A percentile compares a stretch with the other conserved stretches of the same genome.
phyloP scores from a whole-genome alignment of 2,329 filamentous ascomycete species.

The Plenodomus biglobosus region DNA sequence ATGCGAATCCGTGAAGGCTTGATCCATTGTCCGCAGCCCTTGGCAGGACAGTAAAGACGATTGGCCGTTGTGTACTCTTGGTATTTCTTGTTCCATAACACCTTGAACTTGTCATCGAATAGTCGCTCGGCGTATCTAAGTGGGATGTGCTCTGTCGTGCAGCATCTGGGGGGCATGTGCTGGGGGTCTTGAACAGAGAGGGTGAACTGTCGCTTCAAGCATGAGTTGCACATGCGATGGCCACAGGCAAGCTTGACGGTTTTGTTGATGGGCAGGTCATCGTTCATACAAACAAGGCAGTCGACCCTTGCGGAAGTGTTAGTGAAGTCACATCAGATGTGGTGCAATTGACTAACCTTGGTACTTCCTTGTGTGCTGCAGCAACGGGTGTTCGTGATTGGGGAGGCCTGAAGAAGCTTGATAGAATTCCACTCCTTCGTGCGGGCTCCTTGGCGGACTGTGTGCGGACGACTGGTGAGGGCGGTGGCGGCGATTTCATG shows the following conservation, averaged over 20 bases:
- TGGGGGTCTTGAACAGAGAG: slow-evolving; percentile 74
- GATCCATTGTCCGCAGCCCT: slow-evolving; percentile 78
- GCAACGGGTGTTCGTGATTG: slow-evolving; percentile 25
- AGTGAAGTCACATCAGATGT: slow-evolving; percentile 5
- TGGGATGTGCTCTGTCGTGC: slow-evolving; percentile 70
- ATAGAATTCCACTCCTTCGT: slow-evolving; percentile 37
- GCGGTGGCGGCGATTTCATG: slow-evolving; percentile 29
- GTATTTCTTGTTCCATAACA: slow-evolving; percentile 77
- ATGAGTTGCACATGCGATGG: slow-evolving; percentile 78
- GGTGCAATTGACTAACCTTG: slow-evolving; percentile 15
- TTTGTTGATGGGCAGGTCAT: slow-evolving; percentile 64
- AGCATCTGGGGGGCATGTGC: slow-evolving; percentile 85
- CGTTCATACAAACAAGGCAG: slow-evolving; percentile 71
- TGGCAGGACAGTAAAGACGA: slow-evolving; percentile 74
- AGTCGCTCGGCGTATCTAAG: slow-evolving; percentile 74
- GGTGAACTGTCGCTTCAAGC: slow-evolving; percentile 72
- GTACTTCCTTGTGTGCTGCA: slow-evolving; percentile 29
- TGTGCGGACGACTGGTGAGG: slow-evolving; percentile 28
- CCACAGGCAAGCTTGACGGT: slow-evolving; percentile 74
- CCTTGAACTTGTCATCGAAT: slow-evolving; percentile 74
- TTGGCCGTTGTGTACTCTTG: slow-evolving; percentile 73
- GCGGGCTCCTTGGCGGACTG: slow-evolving; percentile 29
- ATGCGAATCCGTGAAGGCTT: slow-evolving; percentile 68
- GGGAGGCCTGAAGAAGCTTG: slow-evolving; percentile 34
- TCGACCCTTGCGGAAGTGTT: slow-evolving; percentile 57